These are phyloP conservation scores for Aspergillus sp. DNA, from an alignment of 2,329 filamentous ascomycete species.

Conservation along the genomic window DNA sequence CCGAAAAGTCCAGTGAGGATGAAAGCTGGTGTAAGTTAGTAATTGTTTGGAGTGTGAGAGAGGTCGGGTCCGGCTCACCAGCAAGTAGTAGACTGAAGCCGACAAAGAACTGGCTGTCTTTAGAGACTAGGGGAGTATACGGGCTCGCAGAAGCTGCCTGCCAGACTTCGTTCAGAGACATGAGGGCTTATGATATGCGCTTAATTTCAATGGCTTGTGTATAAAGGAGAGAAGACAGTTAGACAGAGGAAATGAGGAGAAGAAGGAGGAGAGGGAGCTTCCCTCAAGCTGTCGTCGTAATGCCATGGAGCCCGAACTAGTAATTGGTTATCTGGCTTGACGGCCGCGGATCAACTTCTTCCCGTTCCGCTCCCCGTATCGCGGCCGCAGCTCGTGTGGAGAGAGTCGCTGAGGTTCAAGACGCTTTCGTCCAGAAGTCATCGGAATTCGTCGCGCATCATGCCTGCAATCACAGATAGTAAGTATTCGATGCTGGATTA, in stretches of 20 bases:
- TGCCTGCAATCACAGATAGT: constrained; percentile 38
- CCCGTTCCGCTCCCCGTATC: constrained; percentile 26
- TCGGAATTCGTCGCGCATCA: constrained; percentile 16
- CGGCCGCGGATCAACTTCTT: constrained; percentile 24
- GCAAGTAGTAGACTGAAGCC: constrained; percentile 73
- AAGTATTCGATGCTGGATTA: constrained; percentile 14
- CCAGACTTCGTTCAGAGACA: constrained; percentile 86
- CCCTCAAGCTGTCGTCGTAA: constrained; percentile 11
- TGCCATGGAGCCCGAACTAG: not conserved
- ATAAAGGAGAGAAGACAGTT: constrained; percentile 3
- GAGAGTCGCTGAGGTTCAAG: constrained; percentile 12
- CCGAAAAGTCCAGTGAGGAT: constrained; percentile 77
- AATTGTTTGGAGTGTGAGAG: not conserved
- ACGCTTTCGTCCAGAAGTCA: not conserved
- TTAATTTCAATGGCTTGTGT: not conserved
- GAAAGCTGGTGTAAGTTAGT: constrained; percentile 52
- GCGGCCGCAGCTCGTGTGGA: constrained; percentile 19
- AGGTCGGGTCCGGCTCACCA: constrained; percentile 47
- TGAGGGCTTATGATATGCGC: constrained; percentile 28
- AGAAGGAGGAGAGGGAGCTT: constrained; percentile 12
- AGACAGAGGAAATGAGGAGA: not conserved
- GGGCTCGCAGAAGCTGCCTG: constrained; percentile 85
- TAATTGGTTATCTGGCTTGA: constrained; percentile 25
- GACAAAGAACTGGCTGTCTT: constrained; percentile 79
- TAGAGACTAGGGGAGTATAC: constrained; percentile 76